Conservation (phyloP, 345 rosid genomes). For the Combretum micranthum region DNA sequence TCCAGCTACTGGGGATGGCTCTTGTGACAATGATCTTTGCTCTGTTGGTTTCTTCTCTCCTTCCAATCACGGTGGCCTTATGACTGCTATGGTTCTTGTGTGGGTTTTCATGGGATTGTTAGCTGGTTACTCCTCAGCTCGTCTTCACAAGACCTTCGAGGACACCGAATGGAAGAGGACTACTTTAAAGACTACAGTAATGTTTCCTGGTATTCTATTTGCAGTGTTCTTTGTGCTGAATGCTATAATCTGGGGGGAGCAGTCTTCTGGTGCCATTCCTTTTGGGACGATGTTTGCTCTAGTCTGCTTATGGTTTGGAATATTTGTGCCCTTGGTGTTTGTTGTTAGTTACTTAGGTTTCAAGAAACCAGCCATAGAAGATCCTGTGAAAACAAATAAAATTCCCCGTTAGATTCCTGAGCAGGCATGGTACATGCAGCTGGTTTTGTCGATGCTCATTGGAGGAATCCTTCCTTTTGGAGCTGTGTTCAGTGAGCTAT, state of each 20-base stretch:
- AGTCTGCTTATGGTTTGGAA: conserved; percentile 37
- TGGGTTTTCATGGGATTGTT: conserved; percentile 41
- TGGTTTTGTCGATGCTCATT: conserved; percentile 27
- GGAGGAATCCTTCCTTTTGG: conserved; percentile 37
- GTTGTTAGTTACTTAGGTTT: conserved; percentile 35
- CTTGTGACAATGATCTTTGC: conserved; percentile 38
- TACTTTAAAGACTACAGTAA: conserved; percentile 30
- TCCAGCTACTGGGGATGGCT: conserved; percentile 32
- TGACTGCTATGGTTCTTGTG: conserved; percentile 37
- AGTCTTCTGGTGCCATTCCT: conserved; percentile 37
- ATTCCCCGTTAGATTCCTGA: conserved; percentile 32
- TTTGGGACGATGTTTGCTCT: conserved; percentile 39
- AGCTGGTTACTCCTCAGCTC: conserved; percentile 34
- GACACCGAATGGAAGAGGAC: conserved; percentile 37
- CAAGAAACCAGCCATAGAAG: conserved; percentile 33
- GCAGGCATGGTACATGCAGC: conserved; percentile 37
- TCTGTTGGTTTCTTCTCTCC: conserved; percentile 33
- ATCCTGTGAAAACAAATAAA: conserved; percentile 33
- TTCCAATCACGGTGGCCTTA: conserved; percentile 35
- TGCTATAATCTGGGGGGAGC: conserved; percentile 33
- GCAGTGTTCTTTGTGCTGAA: conserved; percentile 30
- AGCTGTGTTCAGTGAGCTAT: conserved; percentile 32
- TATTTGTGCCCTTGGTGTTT: conserved; percentile 32
- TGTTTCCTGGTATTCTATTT: conserved; percentile 34
- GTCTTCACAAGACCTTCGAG: conserved; percentile 28